These are phyloP conservation scores for Rhizophlyctis rosea DNA, from an alignment of 192 early-diverging fungal species.

Conservation along the genomic window DNA sequence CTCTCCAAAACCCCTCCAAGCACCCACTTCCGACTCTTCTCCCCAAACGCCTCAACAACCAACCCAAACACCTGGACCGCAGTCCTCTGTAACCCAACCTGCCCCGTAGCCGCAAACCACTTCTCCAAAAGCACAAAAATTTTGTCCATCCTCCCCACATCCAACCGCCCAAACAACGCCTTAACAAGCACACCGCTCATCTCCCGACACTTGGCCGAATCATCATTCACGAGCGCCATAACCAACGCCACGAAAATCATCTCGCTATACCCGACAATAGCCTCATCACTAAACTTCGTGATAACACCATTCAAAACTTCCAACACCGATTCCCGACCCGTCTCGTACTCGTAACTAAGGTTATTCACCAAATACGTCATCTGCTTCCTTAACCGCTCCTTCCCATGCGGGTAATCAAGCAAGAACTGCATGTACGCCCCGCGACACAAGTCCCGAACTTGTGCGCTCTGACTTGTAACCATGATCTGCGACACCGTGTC, in stretches of 20 bases:
- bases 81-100: conserved; percentile 71
- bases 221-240: conserved; percentile 85
- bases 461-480: conserved; percentile 77
- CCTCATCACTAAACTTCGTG: conserved; percentile 71
- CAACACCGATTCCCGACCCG: conserved; percentile 86
- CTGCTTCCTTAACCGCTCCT: conserved; percentile 71
- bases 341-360: conserved; percentile 86
- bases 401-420: conserved; percentile 92
- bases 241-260: conserved; percentile 83
- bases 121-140: conserved; percentile 67
- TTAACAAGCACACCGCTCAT: conserved; percentile 79
- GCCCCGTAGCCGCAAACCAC: conserved; percentile 58
- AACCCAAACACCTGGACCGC: conserved; percentile 84
- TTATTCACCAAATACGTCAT: conserved; percentile 90
- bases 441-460: conserved; percentile 82
- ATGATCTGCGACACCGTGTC: conserved; percentile 72
- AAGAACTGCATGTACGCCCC: conserved; percentile 84
- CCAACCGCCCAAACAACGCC: conserved; percentile 59
- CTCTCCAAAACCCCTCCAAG: conserved; percentile 11
- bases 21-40: conserved; percentile 29
- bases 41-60: conserved; percentile 73
- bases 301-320: conserved; percentile 80
- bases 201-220: conserved; percentile 86
- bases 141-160: conserved; percentile 57
- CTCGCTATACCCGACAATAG: conserved; percentile 73